These are phyloP conservation scores for Hymenoscyphus infarciens DNA, from an alignment of 2,329 filamentous ascomycete genomes.

Conservation along the genomic window DNA sequence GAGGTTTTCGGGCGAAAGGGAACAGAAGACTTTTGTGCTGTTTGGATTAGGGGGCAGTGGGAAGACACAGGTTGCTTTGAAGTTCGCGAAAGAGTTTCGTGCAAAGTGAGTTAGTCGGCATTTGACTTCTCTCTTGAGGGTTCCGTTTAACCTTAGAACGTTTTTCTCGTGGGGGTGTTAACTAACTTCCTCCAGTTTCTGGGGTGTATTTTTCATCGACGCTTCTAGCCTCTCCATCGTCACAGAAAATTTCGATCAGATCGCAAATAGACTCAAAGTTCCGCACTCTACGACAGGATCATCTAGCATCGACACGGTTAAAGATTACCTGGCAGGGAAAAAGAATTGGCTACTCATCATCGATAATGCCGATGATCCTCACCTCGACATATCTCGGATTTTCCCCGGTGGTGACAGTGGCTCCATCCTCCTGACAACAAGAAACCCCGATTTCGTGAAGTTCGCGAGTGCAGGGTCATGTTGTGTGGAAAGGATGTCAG, in stretches of 20 bases:
- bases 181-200: conserved; percentile 18
- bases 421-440: conserved; percentile 40
- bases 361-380: conserved; percentile 41
- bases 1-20: neutral
- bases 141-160: too few species aligned
- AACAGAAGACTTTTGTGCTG: conserved; percentile 22
- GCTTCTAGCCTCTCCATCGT: conserved; percentile 16
- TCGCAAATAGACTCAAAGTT: conserved; percentile 10
- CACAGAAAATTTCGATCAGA: conserved; percentile 12
- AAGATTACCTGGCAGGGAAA: conserved; percentile 26
- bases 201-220: conserved; percentile 25
- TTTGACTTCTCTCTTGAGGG: too few species aligned
- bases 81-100: conserved; percentile 17
- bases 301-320: conserved; percentile 11
- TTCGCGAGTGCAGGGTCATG: conserved; percentile 10
- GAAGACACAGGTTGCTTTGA: conserved; percentile 31
- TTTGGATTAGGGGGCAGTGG: conserved; percentile 34
- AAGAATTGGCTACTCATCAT: conserved; percentile 39
- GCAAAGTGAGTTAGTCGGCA: conserved; percentile 10
- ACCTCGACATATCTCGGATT: conserved; percentile 27
- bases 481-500: conserved; percentile 27
- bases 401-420: conserved; percentile 32
- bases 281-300: neutral
- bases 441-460: conserved; percentile 29
- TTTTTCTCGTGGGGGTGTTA: too few species aligned